A percentile compares a stretch with the other conserved stretches of the same genome.
These are phyloP conservation scores for Batkoa obscura DNA, from an alignment of 371 early-diverging fungal genomes.

Conservation along the genomic window DNA sequence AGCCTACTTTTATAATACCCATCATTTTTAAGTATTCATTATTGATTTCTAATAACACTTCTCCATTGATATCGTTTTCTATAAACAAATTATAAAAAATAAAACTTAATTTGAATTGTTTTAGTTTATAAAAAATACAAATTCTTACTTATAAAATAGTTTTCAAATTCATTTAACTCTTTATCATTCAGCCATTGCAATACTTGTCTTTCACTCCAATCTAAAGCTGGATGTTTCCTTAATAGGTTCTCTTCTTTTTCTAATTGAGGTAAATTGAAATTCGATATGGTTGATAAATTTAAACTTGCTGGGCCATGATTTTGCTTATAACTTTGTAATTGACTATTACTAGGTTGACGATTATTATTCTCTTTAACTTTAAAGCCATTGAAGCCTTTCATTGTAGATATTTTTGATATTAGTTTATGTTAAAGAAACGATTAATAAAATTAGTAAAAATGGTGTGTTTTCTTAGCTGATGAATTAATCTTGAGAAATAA, in stretches of 20 bases:
- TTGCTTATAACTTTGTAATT: background rate
- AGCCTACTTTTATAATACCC: constrained; percentile 63
- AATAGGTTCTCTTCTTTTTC: background rate
- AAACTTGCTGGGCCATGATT: background rate
- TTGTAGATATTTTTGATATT: no score
- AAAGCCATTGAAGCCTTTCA: constrained; percentile 2
- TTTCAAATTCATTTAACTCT: background rate
- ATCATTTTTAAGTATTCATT: constrained; percentile 63
- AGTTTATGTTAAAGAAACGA: no score
- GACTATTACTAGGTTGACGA: background rate
- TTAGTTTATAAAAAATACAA: background rate
- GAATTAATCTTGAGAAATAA: no score
- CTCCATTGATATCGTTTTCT: constrained; percentile 62
- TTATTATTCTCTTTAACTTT: background rate
- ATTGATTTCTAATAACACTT: constrained; percentile 59
- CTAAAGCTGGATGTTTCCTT: background rate
- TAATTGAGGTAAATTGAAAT: background rate
- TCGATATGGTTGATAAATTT: background rate
- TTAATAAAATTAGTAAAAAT: no score
- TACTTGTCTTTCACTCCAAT: constrained; percentile 1
- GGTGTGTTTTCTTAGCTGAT: no score
- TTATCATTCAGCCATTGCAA: background rate
- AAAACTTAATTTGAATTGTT: background rate
- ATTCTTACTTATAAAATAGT: background rate
- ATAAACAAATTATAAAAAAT: background rate